These are phyloP conservation scores for Ceratocystiopsis brevicomis DNA, from an alignment of 2,329 filamentous ascomycete species.

Conservation along the genomic window DNA sequence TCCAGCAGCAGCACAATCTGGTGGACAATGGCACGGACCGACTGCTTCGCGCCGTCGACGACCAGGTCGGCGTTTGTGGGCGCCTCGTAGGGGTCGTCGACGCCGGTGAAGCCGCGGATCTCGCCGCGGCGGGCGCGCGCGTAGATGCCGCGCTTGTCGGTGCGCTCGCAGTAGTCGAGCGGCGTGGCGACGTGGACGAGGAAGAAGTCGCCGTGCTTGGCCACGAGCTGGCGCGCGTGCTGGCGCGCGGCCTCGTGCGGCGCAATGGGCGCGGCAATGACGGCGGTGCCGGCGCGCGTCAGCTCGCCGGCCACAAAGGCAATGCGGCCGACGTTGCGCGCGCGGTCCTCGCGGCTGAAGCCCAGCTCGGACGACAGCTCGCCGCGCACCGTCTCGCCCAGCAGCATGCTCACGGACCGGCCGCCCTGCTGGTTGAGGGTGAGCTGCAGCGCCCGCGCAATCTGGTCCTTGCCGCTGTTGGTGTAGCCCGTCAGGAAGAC, in stretches of 20 bases:
- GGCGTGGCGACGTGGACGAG: slow-evolving; percentile 87
- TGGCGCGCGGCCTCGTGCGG: slow-evolving; percentile 66
- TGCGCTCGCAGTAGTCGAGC: slow-evolving; percentile 85
- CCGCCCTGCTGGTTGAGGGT: slow-evolving; percentile 97
- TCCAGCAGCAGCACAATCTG: slow-evolving; percentile 90
- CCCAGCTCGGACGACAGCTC: slow-evolving; percentile 91
- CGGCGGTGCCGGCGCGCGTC: slow-evolving; percentile 78
- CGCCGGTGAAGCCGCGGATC: slow-evolving; percentile 96
- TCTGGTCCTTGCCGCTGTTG: slow-evolving; percentile 93
- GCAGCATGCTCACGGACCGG: slow-evolving; percentile 78
- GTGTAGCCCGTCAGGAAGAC: slow-evolving; percentile 94
- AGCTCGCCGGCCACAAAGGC: slow-evolving; percentile 91
- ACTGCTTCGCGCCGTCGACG: slow-evolving; percentile 72
- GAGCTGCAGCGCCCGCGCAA: slow-evolving; percentile 86
- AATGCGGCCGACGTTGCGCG: slow-evolving; percentile 89
- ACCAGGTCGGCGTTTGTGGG: slow-evolving; percentile 66
- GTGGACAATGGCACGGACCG: slow-evolving; percentile 83
- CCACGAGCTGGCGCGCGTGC: slow-evolving; percentile 65
- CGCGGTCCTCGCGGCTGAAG: slow-evolving; percentile 81
- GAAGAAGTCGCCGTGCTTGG: slow-evolving; percentile 83
- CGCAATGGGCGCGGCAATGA: slow-evolving; percentile 91
- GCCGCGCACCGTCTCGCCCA: slow-evolving; percentile 85
- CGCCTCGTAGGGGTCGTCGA: slow-evolving; percentile 88
- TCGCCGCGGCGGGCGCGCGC: slow-evolving; percentile 64
- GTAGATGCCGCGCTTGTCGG: slow-evolving; percentile 84